Evolutionary conservation across 23 red algal genomes (phyloP), one percentile per base, ranked within the genome.

Genomic region (Agarophyton chilense): DNA sequence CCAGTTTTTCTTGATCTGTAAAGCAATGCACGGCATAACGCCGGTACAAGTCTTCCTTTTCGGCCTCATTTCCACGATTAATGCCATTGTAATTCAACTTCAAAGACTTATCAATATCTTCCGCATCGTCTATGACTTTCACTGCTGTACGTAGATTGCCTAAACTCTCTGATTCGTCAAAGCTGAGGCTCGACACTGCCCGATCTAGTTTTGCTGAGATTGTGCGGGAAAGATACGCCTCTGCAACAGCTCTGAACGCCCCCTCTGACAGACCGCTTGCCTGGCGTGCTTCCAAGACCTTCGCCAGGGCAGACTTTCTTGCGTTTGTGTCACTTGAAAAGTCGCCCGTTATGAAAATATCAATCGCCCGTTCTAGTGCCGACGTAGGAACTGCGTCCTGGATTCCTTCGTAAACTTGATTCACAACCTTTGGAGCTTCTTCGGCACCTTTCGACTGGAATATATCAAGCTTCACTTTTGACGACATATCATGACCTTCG

Each of bases 1-100:
- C 68, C 36, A 94, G 21, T 16, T 81, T 42, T 38, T 87, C 26
- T 56, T 94, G 80, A 41, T 70, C 63, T 38, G 79, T 74, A 4
- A 94, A 67, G 44, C 91, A 94, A 55, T 74, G 83, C 40, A 94
- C 91, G 25, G 91, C 91, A 66, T 94, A 94, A 16, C 79, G 63
- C 19, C 91, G 80, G 52, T 94, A 94, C 79, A 94, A 44, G 9
- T 94, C 91, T 51, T 94, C 91, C 39, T 73, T 62, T n/a, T 63
- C 60, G 5, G 53, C 63, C 9, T 77, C 81, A 25, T 64, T 71
- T 49, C 81, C 71, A 39, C 51, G 62, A 64, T 86, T 62, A 24
- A 49, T 61, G 17, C 91, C 91, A 25, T 45, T 53, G 81, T 94
- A 94, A 19, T 76, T 63, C 53, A 94, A 45, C 35, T 31, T 65